Base-by-base conservation (phyloP, 2,329 filamentous ascomycete genomes). In the Colletotrichum tabaci region DNA sequence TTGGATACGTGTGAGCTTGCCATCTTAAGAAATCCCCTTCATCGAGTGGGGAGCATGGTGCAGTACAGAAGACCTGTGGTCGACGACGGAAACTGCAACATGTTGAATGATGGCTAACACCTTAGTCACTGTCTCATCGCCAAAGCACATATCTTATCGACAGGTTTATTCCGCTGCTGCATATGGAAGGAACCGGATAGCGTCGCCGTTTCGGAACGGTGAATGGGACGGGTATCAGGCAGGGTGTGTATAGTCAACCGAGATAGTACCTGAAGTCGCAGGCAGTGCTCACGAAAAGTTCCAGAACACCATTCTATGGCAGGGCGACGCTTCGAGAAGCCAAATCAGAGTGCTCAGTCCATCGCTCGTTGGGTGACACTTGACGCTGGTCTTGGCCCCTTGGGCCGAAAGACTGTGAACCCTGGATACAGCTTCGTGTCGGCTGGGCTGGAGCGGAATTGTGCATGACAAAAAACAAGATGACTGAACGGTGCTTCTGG, bases 401-500 rank as follows among this genome's bases (percentile, higher is more conserved):
- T 44, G 44, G 55, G 63, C 30, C n/a, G 44, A 50, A 8, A 10
- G 35, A 38, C 35, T 3, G 53, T n/a, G 63, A 26, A 21, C 42
- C 55, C 35, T 66, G 42, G 26, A 8, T 4, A 38, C 47, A 40
- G 10, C n/a, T 16, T 61, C 40, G 26, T 30, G 23, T 16, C 7
- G n/a, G 12, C n/a, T 38, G 18, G 30, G 7, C 13, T 23, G 18
- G 16, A 26, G 60, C 46, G n/a, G 60, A 62, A 26, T 50, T 12
- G n/a, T 40, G 38, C 15, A 23, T 49, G 50, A 47, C 50, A 16
- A 49, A 50, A 50, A 44, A 18, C 52, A 44, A 50, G 38, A 53
- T 58, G 44, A 26, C 64, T 47, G 26, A 13, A 18, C 15, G 42
- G 52, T 62, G 64, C 16, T 38, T 47, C 38, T 58, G 65, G 52